Evolutionary conservation across 352 stramenopile species (phyloP), one percentile per base, ranked within the genome.

Genomic region (Pythium periplocum): DNA sequence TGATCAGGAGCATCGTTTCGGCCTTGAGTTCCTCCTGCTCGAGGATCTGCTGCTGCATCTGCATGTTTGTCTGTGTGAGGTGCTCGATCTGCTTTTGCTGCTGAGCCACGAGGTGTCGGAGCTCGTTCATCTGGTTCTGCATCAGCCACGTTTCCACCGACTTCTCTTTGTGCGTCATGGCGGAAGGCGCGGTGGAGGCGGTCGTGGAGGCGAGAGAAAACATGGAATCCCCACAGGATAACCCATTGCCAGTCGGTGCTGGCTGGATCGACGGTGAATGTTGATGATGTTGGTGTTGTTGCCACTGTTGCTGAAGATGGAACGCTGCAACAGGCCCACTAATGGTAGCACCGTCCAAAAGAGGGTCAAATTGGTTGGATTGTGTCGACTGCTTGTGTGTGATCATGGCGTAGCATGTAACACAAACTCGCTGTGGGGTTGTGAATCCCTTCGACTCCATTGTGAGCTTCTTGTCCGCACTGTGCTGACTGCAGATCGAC

Each of bases 1-100:
- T 93, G 57, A 93, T 87, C 6, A 93, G 62, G 33, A 89, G 73
- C 73, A 83, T 91, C 49, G 83, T 93, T 66, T 90, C 83, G 59
- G 83, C 78, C 60, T 90, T 90, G 36, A 85, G 63, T 47, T 93
- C 80, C 55, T 91, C 79, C 45, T 90, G 79, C 48, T 90, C 80
- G 3, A 90, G 66, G 36, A 93, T 55, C 53, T 90, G 79, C 59
- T 90, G 79, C 57, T 93, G 79, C 70, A 93, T 76, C 52, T 83
- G 71, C 64, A 86, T 79, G 51, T 90, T 93, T 58, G 54, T 82
- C 52, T 89, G 73, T 31, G 67, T 71, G 36, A 93, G 76, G 48
- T 81, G 64, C 47, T 93, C 79, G 48, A 93, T 75, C 62, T 88
- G 75, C 52, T 80, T 76, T 47, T 90, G 74, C 57, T 90, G 78